phyloP scores from a whole-genome alignment of 164 flowering plant species.

The Cinnamomum chago region DNA sequence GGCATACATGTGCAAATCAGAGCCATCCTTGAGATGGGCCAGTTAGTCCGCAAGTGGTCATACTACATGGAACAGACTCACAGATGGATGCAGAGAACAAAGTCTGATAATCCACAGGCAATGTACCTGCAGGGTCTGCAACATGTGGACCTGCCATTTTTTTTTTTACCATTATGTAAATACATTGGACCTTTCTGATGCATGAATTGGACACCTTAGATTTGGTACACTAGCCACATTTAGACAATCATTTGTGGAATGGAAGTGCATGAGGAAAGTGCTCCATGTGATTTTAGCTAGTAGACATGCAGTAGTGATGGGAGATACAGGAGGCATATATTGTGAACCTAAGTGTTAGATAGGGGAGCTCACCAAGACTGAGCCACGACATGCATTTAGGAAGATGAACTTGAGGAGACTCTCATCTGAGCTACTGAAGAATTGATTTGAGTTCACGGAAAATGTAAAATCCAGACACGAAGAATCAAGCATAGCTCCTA shows the following conservation, averaged over 20 bases:
- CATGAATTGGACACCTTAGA: background rate
- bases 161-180: too few relatives aligned
- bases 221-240: background rate
- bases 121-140: background rate
- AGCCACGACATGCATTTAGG: slow-evolving; percentile 45
- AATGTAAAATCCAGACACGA: slow-evolving; percentile 39
- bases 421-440: slow-evolving; percentile 44
- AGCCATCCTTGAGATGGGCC: background rate
- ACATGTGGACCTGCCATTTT: background rate
- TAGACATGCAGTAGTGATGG: background rate
- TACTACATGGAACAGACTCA: background rate
- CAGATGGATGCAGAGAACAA: background rate
- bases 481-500: slow-evolving; percentile 47
- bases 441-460: slow-evolving; percentile 36
- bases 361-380: slow-evolving; percentile 48
- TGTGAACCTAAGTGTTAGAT: background rate
- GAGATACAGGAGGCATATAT: background rate
- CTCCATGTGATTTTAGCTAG: background rate
- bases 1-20: background rate
- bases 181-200: background rate
- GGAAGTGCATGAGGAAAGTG: background rate
- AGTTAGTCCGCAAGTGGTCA: too few relatives aligned
- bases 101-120: background rate
- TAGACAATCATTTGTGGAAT: background rate
- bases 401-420: slow-evolving; percentile 44